phyloP scores from a whole-genome alignment of 352 stramenopile species.

The Pythium biforme region DNA sequence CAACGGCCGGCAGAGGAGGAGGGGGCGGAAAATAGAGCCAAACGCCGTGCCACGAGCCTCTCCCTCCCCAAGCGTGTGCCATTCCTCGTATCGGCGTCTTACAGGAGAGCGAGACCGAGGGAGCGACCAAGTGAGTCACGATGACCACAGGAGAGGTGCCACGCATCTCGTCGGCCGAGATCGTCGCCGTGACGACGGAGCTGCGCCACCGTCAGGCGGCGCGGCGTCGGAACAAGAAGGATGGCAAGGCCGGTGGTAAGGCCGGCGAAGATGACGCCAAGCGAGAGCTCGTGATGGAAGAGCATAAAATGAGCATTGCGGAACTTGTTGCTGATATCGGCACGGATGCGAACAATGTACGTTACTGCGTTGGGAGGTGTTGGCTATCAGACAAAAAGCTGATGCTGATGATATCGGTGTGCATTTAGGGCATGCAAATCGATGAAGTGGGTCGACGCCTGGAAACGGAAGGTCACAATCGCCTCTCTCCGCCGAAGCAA shows the following conservation, averaged over 20 bases:
- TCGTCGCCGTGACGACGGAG: conserved; percentile 81
- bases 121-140: neutral
- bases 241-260: conserved; percentile 30
- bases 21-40: neutral
- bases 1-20: neutral
- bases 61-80: neutral
- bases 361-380: neutral
- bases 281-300: conserved; percentile 77
- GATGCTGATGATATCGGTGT: neutral
- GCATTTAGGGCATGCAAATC: conserved; percentile 45
- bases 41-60: neutral
- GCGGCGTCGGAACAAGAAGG: conserved; percentile 53
- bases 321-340: conserved; percentile 67
- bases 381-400: neutral
- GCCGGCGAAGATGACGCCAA: conserved; percentile 59
- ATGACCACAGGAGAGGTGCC: conserved; percentile 28
- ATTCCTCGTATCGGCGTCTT: conserved; percentile 7
- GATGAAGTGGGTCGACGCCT: conserved; percentile 56
- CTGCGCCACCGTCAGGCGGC: conserved; percentile 61
- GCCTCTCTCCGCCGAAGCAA: conserved; percentile 66
- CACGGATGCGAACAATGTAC: conserved; percentile 33
- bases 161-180: conserved; percentile 77
- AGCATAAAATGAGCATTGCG: conserved; percentile 70
- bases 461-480: conserved; percentile 61
- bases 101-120: neutral